Evolutionary conservation across 2,329 filamentous ascomycete genomes (phyloP), one percentile per base, ranked within the genome.

Genomic region (Fusarium torulosum): DNA sequence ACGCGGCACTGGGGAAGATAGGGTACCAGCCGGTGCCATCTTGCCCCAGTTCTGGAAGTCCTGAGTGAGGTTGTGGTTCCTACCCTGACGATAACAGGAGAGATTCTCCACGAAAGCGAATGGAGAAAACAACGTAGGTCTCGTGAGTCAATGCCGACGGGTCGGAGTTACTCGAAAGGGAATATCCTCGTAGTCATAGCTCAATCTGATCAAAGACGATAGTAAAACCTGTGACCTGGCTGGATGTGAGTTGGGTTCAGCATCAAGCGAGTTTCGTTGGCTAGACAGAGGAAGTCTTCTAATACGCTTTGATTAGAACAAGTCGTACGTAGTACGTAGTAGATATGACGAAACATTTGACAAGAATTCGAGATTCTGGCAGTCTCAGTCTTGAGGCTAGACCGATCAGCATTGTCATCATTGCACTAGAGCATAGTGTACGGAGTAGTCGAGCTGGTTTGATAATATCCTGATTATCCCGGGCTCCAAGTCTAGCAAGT

Each of bases 111-210:
- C 23, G 40, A 46, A 37, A 57, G 21, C 25, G n/a, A 29, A 29
- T 29, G 27, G 27, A 63, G 45, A 44, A 53, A 41, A 25, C 23
- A 44, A 31, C 29, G 11, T 35, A 52, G 63, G 50, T 46, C 51
- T 61, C 37, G 52, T 68, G 54, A 69, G 51, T 47, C 23, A 47
- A 47, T 52, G 43, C 53, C 15, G 23, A 63, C 46, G 27, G 27
- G 63, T 59, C 53, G 52, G 53, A 62, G 41, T 56, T 67, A 44
- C 67, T 67, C 60, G 57, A 66, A 59, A 51, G 44, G 42, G 45
- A 42, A 47, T 62, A 51, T 56, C 42, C 53, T 53, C 55, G 44
- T 40, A 23, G 40, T 51, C 51, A 19, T 29, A 21, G 38, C 35
- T 52, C 45, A 29, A 14, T n/a, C 29, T 10, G 23, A 8, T 20